A percentile compares a stretch with the other conserved stretches of the same genome.
Evolutionary conservation across 2,329 filamentous ascomycete genomes (phyloP).

Genomic region (Leptoxyphium fumago): DNA sequence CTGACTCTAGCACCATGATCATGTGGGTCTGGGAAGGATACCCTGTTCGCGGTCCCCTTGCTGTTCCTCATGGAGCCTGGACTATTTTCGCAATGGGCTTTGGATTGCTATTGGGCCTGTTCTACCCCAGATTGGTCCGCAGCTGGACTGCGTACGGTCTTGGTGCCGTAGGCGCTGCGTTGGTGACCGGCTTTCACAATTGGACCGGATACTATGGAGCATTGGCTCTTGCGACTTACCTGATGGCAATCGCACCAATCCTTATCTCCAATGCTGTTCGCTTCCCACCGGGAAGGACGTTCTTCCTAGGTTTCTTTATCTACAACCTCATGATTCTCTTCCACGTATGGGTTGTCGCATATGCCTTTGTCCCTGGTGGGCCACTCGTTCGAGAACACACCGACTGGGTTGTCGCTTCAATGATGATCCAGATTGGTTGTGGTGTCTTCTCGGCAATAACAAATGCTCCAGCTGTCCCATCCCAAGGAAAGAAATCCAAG

Average conservation of each 20-base stretch:
- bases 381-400: conserved; percentile 85
- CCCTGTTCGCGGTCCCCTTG: conserved; percentile 73
- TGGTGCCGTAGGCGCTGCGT: conserved; percentile 63
- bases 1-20: conserved; percentile 98
- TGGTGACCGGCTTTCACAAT: conserved; percentile 62
- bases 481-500: conserved; percentile 26
- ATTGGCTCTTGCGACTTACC: conserved; percentile 58
- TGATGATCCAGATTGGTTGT: conserved; percentile 69
- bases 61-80: conserved; percentile 77
- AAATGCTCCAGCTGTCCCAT: conserved; percentile 32
- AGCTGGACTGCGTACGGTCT: conserved; percentile 69
- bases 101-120: conserved; percentile 64
- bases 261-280: conserved; percentile 63
- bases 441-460: conserved; percentile 59
- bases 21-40: conserved; percentile 97
- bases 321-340: conserved; percentile 95
- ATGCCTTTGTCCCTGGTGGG: conserved; percentile 92
- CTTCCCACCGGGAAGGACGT: conserved; percentile 62
- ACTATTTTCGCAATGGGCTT: conserved; percentile 77
- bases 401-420: conserved; percentile 84
- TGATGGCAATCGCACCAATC: conserved; percentile 64
- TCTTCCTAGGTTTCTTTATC: conserved; percentile 75
- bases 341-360: conserved; percentile 96
- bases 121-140: conserved; percentile 52
- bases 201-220: conserved; percentile 87